phyloP scores from a whole-genome alignment of 2,329 filamentous ascomycete species.

The Pyrenochaeta sp. region DNA sequence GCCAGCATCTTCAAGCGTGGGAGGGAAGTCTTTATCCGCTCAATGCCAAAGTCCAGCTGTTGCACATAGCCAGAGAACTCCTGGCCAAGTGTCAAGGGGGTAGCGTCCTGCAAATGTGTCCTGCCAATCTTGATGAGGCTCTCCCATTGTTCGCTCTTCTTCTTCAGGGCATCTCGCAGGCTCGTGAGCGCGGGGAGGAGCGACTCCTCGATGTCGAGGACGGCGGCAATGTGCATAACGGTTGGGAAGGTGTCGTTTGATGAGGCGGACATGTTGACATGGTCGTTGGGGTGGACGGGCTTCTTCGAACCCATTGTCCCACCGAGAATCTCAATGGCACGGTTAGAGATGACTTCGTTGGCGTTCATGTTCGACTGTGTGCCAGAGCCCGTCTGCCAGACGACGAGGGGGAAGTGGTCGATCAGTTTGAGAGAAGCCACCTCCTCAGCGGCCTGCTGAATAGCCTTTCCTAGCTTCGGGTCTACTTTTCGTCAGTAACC shows the following conservation, averaged over 20 bases:
- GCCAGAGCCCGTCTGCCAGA: constrained; percentile 99
- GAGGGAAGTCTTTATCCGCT: constrained; percentile 82
- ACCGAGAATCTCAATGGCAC: constrained; percentile 96
- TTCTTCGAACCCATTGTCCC: constrained; percentile 96
- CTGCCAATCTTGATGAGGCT: constrained; percentile 99
- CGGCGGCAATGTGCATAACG: constrained; percentile 98
- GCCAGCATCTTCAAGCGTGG: constrained; percentile 87
- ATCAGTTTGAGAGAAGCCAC: constrained; percentile 92
- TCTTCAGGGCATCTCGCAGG: constrained; percentile 83
- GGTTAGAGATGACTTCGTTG: constrained; percentile 99
- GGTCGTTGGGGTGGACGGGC: constrained; percentile 98
- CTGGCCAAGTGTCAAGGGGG: constrained; percentile 91
- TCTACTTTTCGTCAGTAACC: constrained; percentile 61
- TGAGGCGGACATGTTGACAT: constrained; percentile 98
- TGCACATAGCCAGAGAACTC: constrained; percentile 98
- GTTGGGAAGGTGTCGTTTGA: constrained; percentile 99
- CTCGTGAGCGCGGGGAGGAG: constrained; percentile 84
- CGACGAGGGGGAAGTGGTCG: constrained; percentile 97
- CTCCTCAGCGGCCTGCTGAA: constrained; percentile 92
- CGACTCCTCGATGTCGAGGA: constrained; percentile 87
- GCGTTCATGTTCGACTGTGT: constrained; percentile 99
- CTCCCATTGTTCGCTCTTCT: constrained; percentile 88
- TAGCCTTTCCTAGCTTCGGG: constrained; percentile 87
- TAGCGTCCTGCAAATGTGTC: constrained; percentile 97
- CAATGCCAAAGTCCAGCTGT: constrained; percentile 89